Conservation (phyloP, 2,329 filamentous ascomycete genomes). For the Xylaria hypoxylon region DNA sequence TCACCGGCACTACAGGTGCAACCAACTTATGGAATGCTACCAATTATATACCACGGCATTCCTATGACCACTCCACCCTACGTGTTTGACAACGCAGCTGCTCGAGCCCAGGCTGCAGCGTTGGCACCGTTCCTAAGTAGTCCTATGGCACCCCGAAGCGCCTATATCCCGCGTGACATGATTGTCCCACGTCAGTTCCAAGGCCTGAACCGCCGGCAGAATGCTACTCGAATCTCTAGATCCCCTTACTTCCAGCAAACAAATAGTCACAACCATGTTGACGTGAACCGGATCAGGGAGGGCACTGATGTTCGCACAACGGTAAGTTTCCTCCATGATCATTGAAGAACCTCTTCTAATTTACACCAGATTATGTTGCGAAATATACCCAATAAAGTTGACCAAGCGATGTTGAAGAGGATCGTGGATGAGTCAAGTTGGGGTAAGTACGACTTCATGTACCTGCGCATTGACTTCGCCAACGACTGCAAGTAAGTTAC, state of each 20-base stretch:
- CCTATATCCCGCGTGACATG: conserved; percentile 51
- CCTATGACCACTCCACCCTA: conserved; percentile 49
- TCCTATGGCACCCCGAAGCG: conserved; percentile 43
- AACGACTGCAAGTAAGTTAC: conserved; percentile 82
- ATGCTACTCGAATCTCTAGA: conserved; percentile 60
- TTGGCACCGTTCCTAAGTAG: conserved; percentile 47
- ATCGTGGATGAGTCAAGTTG: conserved; percentile 82
- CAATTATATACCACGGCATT: conserved; percentile 53
- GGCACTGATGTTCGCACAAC: conserved; percentile 81
- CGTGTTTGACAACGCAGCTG: conserved; percentile 51
- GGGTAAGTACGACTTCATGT: conserved; percentile 94
- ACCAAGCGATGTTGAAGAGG: conserved; percentile 79
- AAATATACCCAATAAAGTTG: conserved; percentile 92
- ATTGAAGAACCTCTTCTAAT: conserved; percentile 9
- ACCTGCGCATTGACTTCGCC: conserved; percentile 88
- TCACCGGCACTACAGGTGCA: conserved; percentile 47
- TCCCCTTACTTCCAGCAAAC: conserved; percentile 61
- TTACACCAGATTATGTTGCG: conserved; percentile 83
- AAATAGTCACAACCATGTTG: conserved; percentile 71
- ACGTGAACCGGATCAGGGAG: conserved; percentile 68
- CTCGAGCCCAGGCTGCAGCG: conserved; percentile 46
- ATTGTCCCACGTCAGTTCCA: conserved; percentile 55
- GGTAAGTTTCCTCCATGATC: conserved; percentile 58
- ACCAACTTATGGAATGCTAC: conserved; percentile 53
- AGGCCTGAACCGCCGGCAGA: conserved; percentile 60